Conservation (phyloP, 306 rosid species). For the Aeschynomene evenia region DNA sequence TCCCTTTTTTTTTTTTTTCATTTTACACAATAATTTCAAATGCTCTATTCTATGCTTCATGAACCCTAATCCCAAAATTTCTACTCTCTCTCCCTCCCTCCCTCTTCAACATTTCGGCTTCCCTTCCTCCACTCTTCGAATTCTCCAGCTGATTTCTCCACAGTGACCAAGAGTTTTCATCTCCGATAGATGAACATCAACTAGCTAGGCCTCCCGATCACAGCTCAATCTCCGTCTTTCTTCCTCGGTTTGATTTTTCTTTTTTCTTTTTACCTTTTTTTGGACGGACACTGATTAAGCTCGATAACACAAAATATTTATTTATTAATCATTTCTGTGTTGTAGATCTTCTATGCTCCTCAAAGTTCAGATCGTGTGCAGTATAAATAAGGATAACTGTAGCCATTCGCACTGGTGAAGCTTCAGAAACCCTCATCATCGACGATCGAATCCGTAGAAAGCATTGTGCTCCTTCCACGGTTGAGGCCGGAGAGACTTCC, state of each 20-base stretch:
- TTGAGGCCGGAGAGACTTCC: not conserved
- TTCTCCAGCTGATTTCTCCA: too few species aligned
- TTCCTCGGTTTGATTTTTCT: not conserved
- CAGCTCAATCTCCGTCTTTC: not conserved
- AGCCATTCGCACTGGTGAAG: not conserved
- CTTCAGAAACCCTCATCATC: not conserved
- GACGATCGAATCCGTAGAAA: not conserved
- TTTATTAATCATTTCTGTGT: not conserved
- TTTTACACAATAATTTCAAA: too few species aligned
- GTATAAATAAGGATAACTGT: not conserved
- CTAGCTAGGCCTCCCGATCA: not conserved
- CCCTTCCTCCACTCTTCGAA: not conserved
- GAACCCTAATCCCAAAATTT: too few species aligned
- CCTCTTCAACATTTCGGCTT: not conserved
- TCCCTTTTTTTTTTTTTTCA: too few species aligned
- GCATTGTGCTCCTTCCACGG: not conserved
- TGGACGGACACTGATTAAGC: not conserved
- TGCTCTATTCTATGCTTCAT: too few species aligned
- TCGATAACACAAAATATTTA: not conserved
- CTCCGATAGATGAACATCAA: not conserved
- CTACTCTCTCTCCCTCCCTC: too few species aligned
- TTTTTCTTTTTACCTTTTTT: not conserved
- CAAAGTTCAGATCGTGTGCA: not conserved
- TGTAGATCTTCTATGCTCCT: not conserved
- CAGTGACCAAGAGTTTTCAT: not conserved